Conservation (phyloP, 2,329 filamentous ascomycete species). For the Trichoderma polysporum region DNA sequence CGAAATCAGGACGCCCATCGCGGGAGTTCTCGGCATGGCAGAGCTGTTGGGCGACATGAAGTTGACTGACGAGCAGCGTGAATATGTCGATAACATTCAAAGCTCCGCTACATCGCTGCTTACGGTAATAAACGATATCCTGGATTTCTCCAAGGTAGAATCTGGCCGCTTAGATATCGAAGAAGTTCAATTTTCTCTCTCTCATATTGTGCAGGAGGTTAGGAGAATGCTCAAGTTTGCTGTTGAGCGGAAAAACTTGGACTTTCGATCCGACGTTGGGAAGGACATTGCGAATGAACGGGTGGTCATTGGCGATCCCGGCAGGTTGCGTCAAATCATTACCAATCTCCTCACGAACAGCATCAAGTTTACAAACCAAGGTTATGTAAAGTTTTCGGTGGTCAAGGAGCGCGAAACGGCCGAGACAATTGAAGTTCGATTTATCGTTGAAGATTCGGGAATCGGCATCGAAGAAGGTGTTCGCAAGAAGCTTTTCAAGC, state of each 20-base stretch:
- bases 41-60: slow-evolving; percentile 69
- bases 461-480: slow-evolving; percentile 81
- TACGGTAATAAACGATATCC: slow-evolving; percentile 86
- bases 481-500: slow-evolving; percentile 69
- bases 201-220: slow-evolving; percentile 73
- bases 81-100: slow-evolving; percentile 76
- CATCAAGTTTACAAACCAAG: slow-evolving; percentile 72
- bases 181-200: slow-evolving; percentile 76
- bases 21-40: slow-evolving; percentile 77
- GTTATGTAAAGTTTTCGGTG: slow-evolving; percentile 66
- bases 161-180: slow-evolving; percentile 75
- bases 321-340: slow-evolving; percentile 78
- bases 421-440: slow-evolving; percentile 66
- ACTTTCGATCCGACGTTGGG: slow-evolving; percentile 65
- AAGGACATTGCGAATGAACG: slow-evolving; percentile 64
- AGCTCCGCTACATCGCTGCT: slow-evolving; percentile 77
- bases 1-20: slow-evolving; percentile 75
- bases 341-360: slow-evolving; percentile 76
- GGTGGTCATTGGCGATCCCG: slow-evolving; percentile 83
- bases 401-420: slow-evolving; percentile 61
- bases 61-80: slow-evolving; percentile 67
- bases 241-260: slow-evolving; percentile 74
- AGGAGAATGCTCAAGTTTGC: slow-evolving; percentile 86
- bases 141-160: slow-evolving; percentile 87
- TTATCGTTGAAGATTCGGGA: slow-evolving; percentile 73